Percentiles rank a stretch among this genome's conserved stretches.
Conservation (phyloP, 2,329 filamentous ascomycete genomes). For the Diplodia sapinea region DNA sequence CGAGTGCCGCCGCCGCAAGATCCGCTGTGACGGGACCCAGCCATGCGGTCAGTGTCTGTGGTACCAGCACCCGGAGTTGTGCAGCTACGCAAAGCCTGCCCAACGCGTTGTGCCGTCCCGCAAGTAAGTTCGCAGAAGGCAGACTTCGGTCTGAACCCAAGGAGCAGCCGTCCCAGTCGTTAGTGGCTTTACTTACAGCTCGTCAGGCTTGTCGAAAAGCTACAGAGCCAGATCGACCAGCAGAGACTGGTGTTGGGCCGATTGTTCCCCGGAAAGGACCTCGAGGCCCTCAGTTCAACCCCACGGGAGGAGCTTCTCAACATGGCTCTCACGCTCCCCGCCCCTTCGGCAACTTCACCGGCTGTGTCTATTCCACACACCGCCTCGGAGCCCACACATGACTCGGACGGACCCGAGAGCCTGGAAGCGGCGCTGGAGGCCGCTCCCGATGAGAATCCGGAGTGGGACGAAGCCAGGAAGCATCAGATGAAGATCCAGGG, state of each 20-base stretch:
- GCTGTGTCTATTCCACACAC: conserved; percentile 31
- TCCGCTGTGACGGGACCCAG: conserved; percentile 80
- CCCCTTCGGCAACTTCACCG: conserved; percentile 35
- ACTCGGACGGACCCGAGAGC: conserved; percentile 58
- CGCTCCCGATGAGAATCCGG: conserved; percentile 68
- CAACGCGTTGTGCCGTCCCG: conserved; percentile 77
- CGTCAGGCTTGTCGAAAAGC: conserved; percentile 63
- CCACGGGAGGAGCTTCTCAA: conserved; percentile 54
- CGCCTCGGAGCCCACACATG: conserved; percentile 41
- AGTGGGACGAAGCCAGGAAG: conserved; percentile 68
- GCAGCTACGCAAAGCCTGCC: conserved; percentile 80
- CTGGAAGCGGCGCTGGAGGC: conserved; percentile 67
- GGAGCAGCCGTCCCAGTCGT: background rate
- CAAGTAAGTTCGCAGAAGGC: conserved; percentile 61
- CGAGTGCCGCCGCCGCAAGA: conserved; percentile 80
- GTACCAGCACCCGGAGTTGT: conserved; percentile 78
- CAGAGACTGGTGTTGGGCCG: conserved; percentile 52
- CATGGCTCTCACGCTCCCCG: conserved; percentile 51
- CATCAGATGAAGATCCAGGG: conserved; percentile 52
- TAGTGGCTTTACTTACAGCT: conserved; percentile 66
- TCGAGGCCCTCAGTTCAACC: conserved; percentile 48
- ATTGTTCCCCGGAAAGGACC: conserved; percentile 51
- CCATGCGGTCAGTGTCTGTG: conserved; percentile 84
- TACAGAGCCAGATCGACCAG: conserved; percentile 57
- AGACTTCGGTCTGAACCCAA: background rate